Percentiles rank a stretch among this genome's conserved stretches.
These are phyloP conservation scores for Bimuria novae-zelandiae DNA, from an alignment of 2,329 filamentous ascomycete species.

Conservation along the genomic window DNA sequence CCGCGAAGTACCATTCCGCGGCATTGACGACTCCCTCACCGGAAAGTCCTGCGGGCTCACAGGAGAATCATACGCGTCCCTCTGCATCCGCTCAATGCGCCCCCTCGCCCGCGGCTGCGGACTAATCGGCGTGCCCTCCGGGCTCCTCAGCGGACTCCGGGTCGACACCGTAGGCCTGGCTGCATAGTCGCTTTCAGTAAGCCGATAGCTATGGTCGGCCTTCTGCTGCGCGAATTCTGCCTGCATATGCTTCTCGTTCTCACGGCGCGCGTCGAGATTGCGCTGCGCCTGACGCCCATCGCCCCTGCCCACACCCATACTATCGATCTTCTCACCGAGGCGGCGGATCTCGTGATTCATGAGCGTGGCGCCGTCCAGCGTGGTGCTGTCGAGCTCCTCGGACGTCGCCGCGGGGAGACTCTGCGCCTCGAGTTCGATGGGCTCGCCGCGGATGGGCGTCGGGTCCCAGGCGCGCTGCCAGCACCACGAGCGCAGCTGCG, in stretches of 20 bases:
- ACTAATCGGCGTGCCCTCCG: not conserved
- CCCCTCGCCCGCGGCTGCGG: not conserved
- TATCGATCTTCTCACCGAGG: slow-evolving; percentile 40
- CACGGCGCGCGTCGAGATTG: slow-evolving; percentile 28
- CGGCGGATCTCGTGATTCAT: slow-evolving; percentile 34
- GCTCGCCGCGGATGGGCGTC: slow-evolving; percentile 22
- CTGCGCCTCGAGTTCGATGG: slow-evolving; percentile 38
- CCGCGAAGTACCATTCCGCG: not conserved
- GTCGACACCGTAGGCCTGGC: slow-evolving; percentile 10
- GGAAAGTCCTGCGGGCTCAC: not conserved
- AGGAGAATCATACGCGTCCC: not conserved
- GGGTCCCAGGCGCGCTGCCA: slow-evolving; percentile 42
- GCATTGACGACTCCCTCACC: not conserved
- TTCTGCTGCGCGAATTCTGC: slow-evolving; percentile 29
- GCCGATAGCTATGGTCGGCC: slow-evolving; percentile 19
- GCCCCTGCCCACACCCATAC: slow-evolving; percentile 23
- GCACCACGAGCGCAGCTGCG: slow-evolving; percentile 41
- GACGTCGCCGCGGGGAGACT: not conserved
- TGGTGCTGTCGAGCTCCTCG: slow-evolving; percentile 12
- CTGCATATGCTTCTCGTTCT: slow-evolving; percentile 36
- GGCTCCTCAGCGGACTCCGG: slow-evolving; percentile 17
- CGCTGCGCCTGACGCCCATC: slow-evolving; percentile 13
- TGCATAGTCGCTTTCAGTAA: slow-evolving; percentile 23
- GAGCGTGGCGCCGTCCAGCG: slow-evolving; percentile 29
- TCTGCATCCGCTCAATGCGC: not conserved